Conservation (phyloP, 495 filamentous ascomycete genomes). For the Oleoguttula mirabilis region DNA sequence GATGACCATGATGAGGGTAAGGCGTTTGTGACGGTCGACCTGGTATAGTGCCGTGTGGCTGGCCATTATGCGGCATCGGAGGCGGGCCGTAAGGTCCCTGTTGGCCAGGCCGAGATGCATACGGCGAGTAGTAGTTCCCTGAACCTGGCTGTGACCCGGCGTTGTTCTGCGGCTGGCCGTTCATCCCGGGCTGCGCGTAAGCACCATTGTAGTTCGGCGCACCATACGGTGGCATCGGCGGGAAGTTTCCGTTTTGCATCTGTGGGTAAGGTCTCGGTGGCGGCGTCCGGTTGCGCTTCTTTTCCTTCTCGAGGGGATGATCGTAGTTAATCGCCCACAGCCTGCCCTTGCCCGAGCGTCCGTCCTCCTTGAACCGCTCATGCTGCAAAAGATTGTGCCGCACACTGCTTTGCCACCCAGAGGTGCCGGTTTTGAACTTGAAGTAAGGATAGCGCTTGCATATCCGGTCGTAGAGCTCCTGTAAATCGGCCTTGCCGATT, state of each 20-base stretch:
- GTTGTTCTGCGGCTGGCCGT: not conserved
- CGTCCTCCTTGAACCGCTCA: conserved; percentile 73
- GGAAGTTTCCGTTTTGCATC: not conserved
- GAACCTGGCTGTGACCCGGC: not conserved
- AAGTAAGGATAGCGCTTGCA: conserved; percentile 83
- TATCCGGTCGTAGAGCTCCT: conserved; percentile 87
- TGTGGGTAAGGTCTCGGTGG: conserved; percentile 19
- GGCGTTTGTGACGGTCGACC: not conserved
- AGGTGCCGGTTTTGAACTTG: conserved; percentile 65
- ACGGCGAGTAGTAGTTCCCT: not conserved
- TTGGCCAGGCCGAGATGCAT: not conserved
- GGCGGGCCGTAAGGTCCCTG: not conserved
- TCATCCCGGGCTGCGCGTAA: not conserved
- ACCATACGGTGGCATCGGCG: not conserved
- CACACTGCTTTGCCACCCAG: conserved; percentile 94
- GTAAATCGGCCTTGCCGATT: conserved; percentile 61
- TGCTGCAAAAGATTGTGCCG: conserved; percentile 90
- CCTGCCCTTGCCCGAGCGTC: conserved; percentile 36
- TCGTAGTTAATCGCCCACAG: conserved; percentile 28
- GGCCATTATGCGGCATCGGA: not conserved
- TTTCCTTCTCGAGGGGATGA: conserved; percentile 29
- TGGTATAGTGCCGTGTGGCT: not conserved
- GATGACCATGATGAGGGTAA: too few relatives aligned
- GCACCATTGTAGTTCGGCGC: not conserved
- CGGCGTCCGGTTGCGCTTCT: conserved; percentile 22